These are phyloP conservation scores for Candida ovalis DNA, from an alignment of 805 yeast species.

Conservation along the genomic window DNA sequence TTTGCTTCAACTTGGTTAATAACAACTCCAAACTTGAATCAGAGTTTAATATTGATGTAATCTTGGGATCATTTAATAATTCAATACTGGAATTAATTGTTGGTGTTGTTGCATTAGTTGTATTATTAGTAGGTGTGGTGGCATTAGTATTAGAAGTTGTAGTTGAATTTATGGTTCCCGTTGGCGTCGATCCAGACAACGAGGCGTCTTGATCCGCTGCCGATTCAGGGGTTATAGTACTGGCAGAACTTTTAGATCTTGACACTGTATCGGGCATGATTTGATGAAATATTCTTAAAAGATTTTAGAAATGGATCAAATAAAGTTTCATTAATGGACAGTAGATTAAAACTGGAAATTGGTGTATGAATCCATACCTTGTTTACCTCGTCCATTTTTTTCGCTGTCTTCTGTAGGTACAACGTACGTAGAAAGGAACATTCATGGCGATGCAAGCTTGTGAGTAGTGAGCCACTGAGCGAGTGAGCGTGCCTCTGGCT, in stretches of 20 bases:
- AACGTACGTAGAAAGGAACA: no score
- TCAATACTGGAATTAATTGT: conserved; percentile 24
- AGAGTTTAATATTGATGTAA: conserved; percentile 52
- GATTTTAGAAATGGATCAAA: no score
- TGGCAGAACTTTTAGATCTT: not conserved
- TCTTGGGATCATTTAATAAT: conserved; percentile 47
- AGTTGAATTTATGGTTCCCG: not conserved
- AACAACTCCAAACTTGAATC: conserved; percentile 76
- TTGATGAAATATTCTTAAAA: no score
- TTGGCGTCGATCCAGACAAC: not conserved
- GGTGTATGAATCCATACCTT: no score
- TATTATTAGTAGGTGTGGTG: not conserved
- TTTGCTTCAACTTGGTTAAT: conserved; percentile 70
- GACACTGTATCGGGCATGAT: no score
- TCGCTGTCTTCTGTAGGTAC: no score
- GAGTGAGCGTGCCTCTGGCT: no score
- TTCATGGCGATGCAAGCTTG: no score
- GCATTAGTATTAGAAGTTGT: not conserved
- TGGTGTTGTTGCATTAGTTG: not conserved
- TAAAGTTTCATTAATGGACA: no score
- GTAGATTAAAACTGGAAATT: no score
- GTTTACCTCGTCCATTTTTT: no score
- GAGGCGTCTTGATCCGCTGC: not conserved
- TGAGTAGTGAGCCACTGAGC: not conserved
- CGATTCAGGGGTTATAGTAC: not conserved